phyloP scores from a whole-genome alignment of 2,329 filamentous ascomycete species.

The Paecilomyces niveus region DNA sequence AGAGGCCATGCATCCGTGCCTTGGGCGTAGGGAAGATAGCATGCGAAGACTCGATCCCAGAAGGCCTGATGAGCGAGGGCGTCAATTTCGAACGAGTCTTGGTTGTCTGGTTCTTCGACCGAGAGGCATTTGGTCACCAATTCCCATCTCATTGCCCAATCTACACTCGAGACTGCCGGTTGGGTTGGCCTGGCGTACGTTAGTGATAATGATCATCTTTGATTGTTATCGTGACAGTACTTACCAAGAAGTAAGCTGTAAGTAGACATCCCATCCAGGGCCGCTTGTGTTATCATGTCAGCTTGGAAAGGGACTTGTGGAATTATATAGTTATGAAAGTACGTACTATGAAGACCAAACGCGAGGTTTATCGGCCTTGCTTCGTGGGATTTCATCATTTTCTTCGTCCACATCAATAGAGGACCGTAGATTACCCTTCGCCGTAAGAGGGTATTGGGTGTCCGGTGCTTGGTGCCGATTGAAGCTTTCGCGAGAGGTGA shows the following conservation, averaged over 20 bases:
- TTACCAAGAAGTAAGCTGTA: neutral
- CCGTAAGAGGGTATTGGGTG: neutral
- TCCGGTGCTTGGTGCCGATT: neutral
- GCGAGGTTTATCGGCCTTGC: neutral
- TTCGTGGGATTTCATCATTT: neutral
- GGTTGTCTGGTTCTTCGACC: neutral
- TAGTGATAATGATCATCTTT: neutral
- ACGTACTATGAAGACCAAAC: neutral
- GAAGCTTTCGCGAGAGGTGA: neutral
- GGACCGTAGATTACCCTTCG: neutral
- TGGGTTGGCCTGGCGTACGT: neutral
- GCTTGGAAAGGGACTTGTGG: neutral
- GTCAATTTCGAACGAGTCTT: slow-evolving; percentile 7
- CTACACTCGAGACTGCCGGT: neutral
- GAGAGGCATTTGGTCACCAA: slow-evolving; percentile 3
- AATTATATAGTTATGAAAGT: neutral
- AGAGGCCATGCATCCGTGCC: neutral
- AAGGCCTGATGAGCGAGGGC: slow-evolving; percentile 4
- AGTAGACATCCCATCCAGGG: neutral
- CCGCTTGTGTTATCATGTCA: neutral
- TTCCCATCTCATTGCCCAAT: slow-evolving; percentile 1
- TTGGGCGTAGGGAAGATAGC: slow-evolving; percentile 1
- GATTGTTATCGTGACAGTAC: neutral
- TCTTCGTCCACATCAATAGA: neutral
- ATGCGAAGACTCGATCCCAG: slow-evolving; percentile 5